A percentile compares a stretch with the other conserved stretches of the same genome.
Evolutionary conservation across 371 early-diverging fungal species (phyloP).

Genomic region (Apophysomyces variabilis): DNA sequence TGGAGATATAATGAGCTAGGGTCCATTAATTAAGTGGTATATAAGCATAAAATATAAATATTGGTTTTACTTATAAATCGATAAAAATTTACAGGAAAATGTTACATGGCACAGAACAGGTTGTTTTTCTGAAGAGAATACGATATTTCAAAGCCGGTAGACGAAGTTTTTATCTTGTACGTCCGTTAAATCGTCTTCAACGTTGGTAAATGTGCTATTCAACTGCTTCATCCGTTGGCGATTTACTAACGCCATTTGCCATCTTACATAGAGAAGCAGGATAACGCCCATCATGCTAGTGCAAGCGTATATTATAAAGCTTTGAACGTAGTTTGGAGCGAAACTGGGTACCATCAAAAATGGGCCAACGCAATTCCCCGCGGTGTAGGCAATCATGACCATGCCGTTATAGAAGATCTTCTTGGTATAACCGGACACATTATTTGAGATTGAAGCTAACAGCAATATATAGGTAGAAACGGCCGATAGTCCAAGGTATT

Average conservation of each 20-base stretch:
- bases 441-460: slow-evolving; percentile 32
- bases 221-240: slow-evolving; percentile 11
- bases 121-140: no score
- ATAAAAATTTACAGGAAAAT: no score
- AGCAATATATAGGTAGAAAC: slow-evolving; percentile 30
- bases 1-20: no score
- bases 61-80: no score
- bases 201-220: slow-evolving; percentile 18
- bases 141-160: slow-evolving; percentile 24
- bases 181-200: slow-evolving; percentile 32
- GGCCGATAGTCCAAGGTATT: slow-evolving; percentile 31
- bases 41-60: no score
- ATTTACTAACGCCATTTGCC: slow-evolving; percentile 26
- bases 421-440: slow-evolving; percentile 40
- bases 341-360: slow-evolving; percentile 28
- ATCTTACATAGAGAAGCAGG: slow-evolving; percentile 25
- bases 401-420: slow-evolving; percentile 32
- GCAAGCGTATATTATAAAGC: slow-evolving; percentile 31
- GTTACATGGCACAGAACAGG: no score
- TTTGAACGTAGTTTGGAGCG: slow-evolving; percentile 37
- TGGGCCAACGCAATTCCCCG: slow-evolving; percentile 31
- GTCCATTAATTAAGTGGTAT: no score
- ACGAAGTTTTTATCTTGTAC: slow-evolving; percentile 27
- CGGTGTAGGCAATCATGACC: slow-evolving; percentile 31
- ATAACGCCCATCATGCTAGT: slow-evolving; percentile 26